phyloP scores from a whole-genome alignment of 129 eudicot genomes.

The Lactuca sativa region DNA sequence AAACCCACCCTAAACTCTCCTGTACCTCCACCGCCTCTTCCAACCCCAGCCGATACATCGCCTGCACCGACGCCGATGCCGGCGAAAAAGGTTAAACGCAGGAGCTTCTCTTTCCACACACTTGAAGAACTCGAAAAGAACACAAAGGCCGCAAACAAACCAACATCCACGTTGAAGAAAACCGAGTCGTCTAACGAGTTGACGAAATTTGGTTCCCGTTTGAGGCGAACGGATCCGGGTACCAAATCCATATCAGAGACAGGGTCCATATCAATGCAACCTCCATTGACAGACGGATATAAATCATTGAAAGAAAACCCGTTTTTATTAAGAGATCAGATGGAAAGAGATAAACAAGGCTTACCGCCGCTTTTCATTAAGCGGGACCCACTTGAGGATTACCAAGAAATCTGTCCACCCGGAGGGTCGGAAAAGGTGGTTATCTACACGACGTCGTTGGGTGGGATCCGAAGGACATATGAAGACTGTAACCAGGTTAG shows the following conservation, averaged over 20 bases:
- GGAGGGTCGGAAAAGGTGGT: conserved; percentile 72
- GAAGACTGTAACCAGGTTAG: conserved; percentile 73
- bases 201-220: conserved; percentile 23
- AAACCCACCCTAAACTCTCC: conserved; percentile 60
- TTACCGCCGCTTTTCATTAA: conserved; percentile 40
- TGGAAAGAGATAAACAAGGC: conserved; percentile 73
- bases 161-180: conserved; percentile 35
- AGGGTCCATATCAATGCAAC: conserved; percentile 32
- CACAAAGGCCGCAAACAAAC: conserved; percentile 20
- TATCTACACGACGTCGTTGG: conserved; percentile 79
- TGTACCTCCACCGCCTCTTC: conserved; percentile 18
- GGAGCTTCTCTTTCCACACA: conserved; percentile 78
- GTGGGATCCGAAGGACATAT: conserved; percentile 75
- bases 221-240: conserved; percentile 27
- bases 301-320: conserved; percentile 72
- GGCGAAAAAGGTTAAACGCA: conserved; percentile 41
- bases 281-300: conserved; percentile 35
- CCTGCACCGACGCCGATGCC: conserved; percentile 16
- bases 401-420: conserved; percentile 84
- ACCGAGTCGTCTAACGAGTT: conserved; percentile 37
- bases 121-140: conserved; percentile 78
- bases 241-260: conserved; percentile 20
- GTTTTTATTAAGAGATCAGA: conserved; percentile 57
- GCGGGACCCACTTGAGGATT: conserved; percentile 72
- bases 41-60: conserved; percentile 1